Evolutionary conservation across 2,329 filamentous ascomycete genomes (phyloP).

Genomic region (Ceratocystis albifundus): DNA sequence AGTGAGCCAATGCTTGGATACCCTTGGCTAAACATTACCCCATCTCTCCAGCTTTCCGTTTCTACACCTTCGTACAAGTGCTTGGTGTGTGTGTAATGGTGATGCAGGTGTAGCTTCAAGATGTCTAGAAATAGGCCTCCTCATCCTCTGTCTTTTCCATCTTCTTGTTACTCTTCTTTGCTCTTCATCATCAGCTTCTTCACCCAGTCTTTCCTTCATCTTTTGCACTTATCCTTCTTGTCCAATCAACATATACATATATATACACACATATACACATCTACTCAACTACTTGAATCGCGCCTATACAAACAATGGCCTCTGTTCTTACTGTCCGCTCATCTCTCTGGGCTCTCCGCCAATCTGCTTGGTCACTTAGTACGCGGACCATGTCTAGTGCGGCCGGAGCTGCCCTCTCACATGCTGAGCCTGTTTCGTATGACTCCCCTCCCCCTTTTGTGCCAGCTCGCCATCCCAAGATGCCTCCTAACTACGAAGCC

Average conservation of each 20-base stretch:
- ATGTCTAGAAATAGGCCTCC: slow-evolving; percentile 8
- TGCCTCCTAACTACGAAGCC: slow-evolving; percentile 17
- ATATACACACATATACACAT: neutral
- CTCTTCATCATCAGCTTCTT: neutral
- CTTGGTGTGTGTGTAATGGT: too few species aligned
- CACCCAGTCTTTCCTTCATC: neutral
- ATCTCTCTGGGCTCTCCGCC: neutral
- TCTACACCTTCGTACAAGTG: neutral
- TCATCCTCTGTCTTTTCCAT: neutral
- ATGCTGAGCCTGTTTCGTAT: neutral
- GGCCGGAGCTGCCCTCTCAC: neutral
- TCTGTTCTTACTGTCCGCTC: slow-evolving; percentile 10
- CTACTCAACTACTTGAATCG: too few species aligned
- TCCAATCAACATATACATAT: neutral
- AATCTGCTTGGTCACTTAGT: neutral
- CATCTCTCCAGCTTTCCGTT: neutral
- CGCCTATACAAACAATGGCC: neutral
- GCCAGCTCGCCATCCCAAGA: slow-evolving; percentile 13
- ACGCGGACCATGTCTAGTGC: slow-evolving; percentile 12
- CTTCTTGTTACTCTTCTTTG: neutral
- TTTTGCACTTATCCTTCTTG: neutral
- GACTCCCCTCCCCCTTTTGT: neutral
- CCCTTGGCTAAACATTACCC: neutral
- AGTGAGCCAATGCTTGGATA: neutral
- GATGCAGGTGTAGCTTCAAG: neutral